Evolutionary conservation across 2,329 filamentous ascomycete genomes (phyloP).

Genomic region (Diaporthe capsici): DNA sequence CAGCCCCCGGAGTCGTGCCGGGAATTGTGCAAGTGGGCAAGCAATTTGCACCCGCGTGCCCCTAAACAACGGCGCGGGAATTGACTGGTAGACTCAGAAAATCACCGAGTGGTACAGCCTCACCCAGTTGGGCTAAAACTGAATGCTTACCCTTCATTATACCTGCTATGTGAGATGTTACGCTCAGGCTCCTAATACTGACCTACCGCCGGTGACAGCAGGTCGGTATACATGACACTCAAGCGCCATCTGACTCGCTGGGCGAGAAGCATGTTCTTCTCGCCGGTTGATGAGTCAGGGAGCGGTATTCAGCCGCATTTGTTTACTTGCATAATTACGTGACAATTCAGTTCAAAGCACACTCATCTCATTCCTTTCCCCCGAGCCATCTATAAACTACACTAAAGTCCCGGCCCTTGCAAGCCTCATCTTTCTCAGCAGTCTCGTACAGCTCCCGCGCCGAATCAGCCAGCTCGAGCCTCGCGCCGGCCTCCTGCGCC

Average conservation of each 20-base stretch:
- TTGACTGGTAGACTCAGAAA: neutral
- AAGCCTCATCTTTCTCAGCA: slow-evolving; percentile 72
- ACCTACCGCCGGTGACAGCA: neutral
- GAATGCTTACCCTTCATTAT: neutral
- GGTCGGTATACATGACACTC: neutral
- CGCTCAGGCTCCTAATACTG: neutral
- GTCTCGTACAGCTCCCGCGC: slow-evolving; percentile 78
- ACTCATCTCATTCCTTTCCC: slow-evolving; percentile 59
- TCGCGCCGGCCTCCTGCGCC: slow-evolving; percentile 76
- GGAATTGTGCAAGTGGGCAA: slow-evolving; percentile 15
- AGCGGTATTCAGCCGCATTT: no score
- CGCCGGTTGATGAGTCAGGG: neutral
- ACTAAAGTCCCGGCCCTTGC: slow-evolving; percentile 82
- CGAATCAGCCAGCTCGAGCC: slow-evolving; percentile 73
- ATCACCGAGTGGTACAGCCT: no score
- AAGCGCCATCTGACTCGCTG: neutral
- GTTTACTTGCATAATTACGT: neutral
- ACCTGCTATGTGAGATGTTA: neutral
- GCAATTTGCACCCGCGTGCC: neutral
- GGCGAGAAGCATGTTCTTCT: neutral
- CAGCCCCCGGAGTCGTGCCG: slow-evolving; percentile 23
- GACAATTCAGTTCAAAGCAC: neutral
- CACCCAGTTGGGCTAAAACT: neutral
- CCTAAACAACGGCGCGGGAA: neutral
- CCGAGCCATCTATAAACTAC: slow-evolving; percentile 83